Conservation (phyloP, 2,329 filamentous ascomycete species). For the Xenoacremonium recifei region DNA sequence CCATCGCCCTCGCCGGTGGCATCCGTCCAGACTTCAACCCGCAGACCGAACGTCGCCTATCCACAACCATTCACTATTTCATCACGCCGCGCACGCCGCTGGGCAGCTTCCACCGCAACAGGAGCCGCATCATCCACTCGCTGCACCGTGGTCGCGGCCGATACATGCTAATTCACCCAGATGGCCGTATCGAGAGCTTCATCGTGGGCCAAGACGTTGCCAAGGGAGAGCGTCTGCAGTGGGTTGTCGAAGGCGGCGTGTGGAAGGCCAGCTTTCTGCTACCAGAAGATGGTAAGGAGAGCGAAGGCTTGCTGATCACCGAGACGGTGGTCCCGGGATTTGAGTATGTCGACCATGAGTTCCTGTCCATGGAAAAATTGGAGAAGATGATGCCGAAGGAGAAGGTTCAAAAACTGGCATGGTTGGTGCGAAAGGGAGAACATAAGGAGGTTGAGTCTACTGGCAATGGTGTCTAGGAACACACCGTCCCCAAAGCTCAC, state of each 20-base stretch:
- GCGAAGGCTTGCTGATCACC: constrained; percentile 59
- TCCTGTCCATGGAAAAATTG: constrained; percentile 53
- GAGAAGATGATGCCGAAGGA: constrained; percentile 50
- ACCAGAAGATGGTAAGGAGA: constrained; percentile 35
- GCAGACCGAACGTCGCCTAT: constrained; percentile 47
- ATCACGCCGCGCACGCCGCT: constrained; percentile 54
- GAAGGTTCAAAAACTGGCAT: constrained; percentile 46
- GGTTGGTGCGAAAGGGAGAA: constrained; percentile 36
- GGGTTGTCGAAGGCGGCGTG: constrained; percentile 67
- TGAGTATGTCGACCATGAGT: constrained; percentile 66
- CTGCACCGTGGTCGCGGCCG: constrained; percentile 61
- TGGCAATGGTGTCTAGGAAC: no score
- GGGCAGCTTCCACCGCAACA: constrained; percentile 64
- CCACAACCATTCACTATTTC: constrained; percentile 64
- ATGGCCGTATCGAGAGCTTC: constrained; percentile 60
- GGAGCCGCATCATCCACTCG: constrained; percentile 62
- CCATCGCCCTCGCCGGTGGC: constrained; percentile 30
- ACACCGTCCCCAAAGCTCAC: no score
- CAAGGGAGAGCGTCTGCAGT: constrained; percentile 61
- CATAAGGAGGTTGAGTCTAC: not conserved
- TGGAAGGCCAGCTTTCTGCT: constrained; percentile 65
- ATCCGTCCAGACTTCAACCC: constrained; percentile 34
- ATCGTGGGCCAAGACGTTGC: constrained; percentile 58
- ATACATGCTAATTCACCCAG: constrained; percentile 63
- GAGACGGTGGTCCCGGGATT: constrained; percentile 70